Percentiles rank a stretch among this genome's conserved stretches.
Conservation (phyloP, 805 yeast species). For the Ogataea angusta region DNA sequence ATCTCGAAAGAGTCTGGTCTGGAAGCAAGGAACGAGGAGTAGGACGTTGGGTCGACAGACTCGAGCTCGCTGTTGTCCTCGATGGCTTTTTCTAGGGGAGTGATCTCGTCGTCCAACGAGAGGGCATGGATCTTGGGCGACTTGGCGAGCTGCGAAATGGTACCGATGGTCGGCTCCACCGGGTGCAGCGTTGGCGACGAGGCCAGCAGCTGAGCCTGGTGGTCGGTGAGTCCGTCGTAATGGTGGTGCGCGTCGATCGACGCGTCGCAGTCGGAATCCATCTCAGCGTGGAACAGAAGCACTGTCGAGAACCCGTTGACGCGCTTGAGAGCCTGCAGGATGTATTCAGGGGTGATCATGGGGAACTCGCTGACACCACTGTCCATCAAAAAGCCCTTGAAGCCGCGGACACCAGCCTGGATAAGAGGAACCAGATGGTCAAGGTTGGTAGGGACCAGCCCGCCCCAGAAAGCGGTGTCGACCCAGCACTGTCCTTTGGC, state of each 20-base stretch:
- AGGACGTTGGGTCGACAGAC: constrained; percentile 56
- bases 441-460: constrained; percentile 77
- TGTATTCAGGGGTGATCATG: constrained; percentile 62
- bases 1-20: constrained; percentile 88
- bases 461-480: constrained; percentile 97
- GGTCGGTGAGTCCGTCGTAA: constrained; percentile 40
- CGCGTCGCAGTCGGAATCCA: constrained; percentile 38
- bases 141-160: constrained; percentile 39
- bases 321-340: constrained; percentile 59
- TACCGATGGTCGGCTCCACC: constrained; percentile 57
- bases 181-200: constrained; percentile 54
- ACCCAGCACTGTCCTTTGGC: constrained; percentile 85
- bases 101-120: constrained; percentile 20
- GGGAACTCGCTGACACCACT: constrained; percentile 98
- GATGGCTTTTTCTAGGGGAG: constrained; percentile 26
- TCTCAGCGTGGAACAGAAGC: constrained; percentile 91
- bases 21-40: constrained; percentile 72
- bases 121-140: constrained; percentile 22
- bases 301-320: constrained; percentile 66
- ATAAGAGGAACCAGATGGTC: constrained; percentile 70
- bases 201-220: constrained; percentile 52
- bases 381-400: constrained; percentile 88
- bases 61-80: constrained; percentile 31
- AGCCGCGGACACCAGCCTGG: constrained; percentile 86
- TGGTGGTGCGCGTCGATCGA: constrained; percentile 36